Base-by-base conservation (phyloP, 2,329 filamentous ascomycete genomes). In the Domatiomyces catenatus region DNA sequence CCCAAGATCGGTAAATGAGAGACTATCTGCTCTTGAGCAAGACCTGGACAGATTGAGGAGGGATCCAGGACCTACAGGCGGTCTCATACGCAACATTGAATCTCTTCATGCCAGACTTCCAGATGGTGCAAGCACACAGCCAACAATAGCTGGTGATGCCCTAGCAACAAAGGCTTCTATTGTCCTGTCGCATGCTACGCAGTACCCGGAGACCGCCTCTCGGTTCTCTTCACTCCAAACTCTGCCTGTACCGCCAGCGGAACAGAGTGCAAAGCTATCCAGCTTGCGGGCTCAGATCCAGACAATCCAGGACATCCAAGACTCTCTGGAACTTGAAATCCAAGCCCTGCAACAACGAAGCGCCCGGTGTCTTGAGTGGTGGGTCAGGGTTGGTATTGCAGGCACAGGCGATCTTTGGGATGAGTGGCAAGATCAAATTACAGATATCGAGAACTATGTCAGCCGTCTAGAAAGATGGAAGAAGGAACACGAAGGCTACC, bases 331-430 rank as follows among this genome's bases (percentile, higher is more conserved):
- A 15, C 55, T 51, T 10, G 61, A 67, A 32, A 62, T 73, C 10
- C 66, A 65, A 5, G 67, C 68, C 48, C 52, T 74, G 48, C 61
- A 69, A 32, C 60, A 66, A 8, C 64, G 68, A 10, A 71, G 68
- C 49, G 70, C 69, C 22, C 64, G 65, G 55, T 69, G 76, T 20
- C 67, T 87, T 52, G 75, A 81, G 56, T 67, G 71, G 36, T 93
- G 86, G 83, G 88, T 90, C 66, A 81, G 88, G 63, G 70, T 77
- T 20, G 78, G 80, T 2, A 72, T 92, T 44, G 69, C 94, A 46
- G 75, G 75, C 8, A 79, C 78, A 58, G 82, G 82, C 0, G 76
- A 80, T 58, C 75, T 76, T 52, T 81, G 87, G 69, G 83, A 82
- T 19, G 79, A 83, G 48, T 79, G 83, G 62, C 84, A 93, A 66